Evolutionary conservation across 306 rosid genomes (phyloP).

Genomic region (Mimosa pudica): DNA sequence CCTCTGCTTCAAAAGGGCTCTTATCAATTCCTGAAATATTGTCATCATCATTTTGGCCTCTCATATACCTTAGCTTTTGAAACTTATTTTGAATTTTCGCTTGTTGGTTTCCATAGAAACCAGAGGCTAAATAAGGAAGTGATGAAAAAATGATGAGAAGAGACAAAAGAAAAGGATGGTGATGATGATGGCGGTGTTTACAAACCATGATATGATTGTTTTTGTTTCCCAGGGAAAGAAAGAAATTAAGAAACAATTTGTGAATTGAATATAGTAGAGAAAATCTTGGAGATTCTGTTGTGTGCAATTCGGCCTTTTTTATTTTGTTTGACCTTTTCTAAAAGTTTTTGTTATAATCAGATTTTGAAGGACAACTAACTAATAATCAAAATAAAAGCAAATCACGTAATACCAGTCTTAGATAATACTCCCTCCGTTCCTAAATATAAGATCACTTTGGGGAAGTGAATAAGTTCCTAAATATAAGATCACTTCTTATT

Average conservation of each 20-base stretch:
- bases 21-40: constrained; percentile 13
- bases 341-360: no score
- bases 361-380: no score
- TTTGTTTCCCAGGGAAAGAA: neutral
- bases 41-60: neutral
- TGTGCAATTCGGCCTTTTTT: no score
- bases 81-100: constrained; percentile 24
- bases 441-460: no score
- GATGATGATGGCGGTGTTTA: neutral
- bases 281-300: no score
- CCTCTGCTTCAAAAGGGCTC: constrained; percentile 35
- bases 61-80: constrained; percentile 27
- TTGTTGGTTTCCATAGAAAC: constrained; percentile 38
- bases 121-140: constrained; percentile 4
- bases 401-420: no score
- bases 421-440: no score
- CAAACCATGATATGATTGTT: constrained; percentile 17
- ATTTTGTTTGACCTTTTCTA: no score
- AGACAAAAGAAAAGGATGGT: constrained; percentile 6
- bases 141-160: constrained; percentile 3
- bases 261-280: neutral
- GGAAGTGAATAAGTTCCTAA: no score
- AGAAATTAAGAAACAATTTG: neutral
- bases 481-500: no score
- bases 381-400: no score